Evolutionary conservation across 2,329 filamentous ascomycete genomes (phyloP), one percentile per base, ranked within the genome.

Genomic region (Fusarium sp.): DNA sequence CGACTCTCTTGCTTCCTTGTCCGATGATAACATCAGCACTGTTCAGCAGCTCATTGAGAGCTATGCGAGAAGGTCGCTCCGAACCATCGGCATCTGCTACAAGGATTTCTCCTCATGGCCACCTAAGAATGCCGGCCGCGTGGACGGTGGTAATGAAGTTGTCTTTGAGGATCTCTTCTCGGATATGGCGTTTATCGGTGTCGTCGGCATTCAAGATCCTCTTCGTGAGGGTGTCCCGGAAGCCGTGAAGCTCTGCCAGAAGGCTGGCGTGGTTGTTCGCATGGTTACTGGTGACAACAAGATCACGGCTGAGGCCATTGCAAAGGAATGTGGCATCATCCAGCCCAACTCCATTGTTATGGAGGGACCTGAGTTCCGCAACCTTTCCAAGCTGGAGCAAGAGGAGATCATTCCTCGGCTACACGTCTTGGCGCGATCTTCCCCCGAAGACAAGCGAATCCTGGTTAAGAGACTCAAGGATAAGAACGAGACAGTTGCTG

Each of bases 241-340:
- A 52, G 92, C 92, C 13, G 92, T 95, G 28, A 83, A 83, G 62
- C 85, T 89, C 60, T 94, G 92, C 75, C 91, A 94, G 76, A 85
- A 86, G 57, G 92, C 92, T 7, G 92, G 92, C 63, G 92, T 95
- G 13, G 87, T 91, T 64, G 92, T 94, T 20, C 91, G 92, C 74
- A 95, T 95, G 92, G 92, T 95, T 5, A 95, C 92, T 7, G 92
- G 92, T 68, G 92, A 95, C 81, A 94, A 95, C 80, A 89, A 91
- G 70, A 81, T 92, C 62, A 95, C 92, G 10, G 92, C 92, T 3
- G 88, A 92, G 77, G 91, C 92, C 23, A 95, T 95, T 73, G 92
- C 92, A 21, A 86, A 85, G 70, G 92, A 94, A 73, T 94, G 92
- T 77, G 92, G 92, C 39, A 94, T 95, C 63, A 84, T 92, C 57